phyloP scores from a whole-genome alignment of 495 filamentous ascomycete genomes.

The Podospora fimiseda region DNA sequence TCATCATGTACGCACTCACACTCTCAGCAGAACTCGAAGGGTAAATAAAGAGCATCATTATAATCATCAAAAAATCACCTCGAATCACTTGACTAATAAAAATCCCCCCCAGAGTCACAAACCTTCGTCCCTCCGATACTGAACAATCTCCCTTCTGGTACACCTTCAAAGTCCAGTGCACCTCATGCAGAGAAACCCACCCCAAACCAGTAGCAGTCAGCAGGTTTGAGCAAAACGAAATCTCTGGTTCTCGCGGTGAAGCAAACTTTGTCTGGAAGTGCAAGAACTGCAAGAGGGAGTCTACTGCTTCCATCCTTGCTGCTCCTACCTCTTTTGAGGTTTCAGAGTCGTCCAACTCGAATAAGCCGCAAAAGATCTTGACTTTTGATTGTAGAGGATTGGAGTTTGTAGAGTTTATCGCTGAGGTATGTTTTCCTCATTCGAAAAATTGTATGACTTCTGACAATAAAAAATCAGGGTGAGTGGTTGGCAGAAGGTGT shows the following conservation, averaged over 20 bases:
- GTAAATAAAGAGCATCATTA: too few species aligned
- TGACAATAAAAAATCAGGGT: conserved; percentile 46
- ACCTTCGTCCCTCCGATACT: conserved; percentile 78
- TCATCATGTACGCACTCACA: conserved; percentile 66
- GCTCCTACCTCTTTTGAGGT: conserved; percentile 60
- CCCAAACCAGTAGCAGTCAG: conserved; percentile 81
- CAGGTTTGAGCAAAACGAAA: conserved; percentile 80
- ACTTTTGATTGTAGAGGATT: conserved; percentile 90
- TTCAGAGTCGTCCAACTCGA: conserved; percentile 57
- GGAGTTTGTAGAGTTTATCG: conserved; percentile 83
- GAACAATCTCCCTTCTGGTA: conserved; percentile 80
- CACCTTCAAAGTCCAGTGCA: conserved; percentile 95
- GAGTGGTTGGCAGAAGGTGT: conserved; percentile 80
- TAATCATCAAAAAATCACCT: background rate
- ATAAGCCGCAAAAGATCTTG: conserved; percentile 69
- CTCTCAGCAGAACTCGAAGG: conserved; percentile 76
- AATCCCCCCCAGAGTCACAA: conserved; percentile 72
- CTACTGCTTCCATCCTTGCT: conserved; percentile 59
- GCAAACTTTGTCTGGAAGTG: conserved; percentile 98
- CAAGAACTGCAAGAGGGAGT: conserved; percentile 73
- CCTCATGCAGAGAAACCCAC: conserved; percentile 85
- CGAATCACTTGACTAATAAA: background rate
- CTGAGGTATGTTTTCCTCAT: conserved; percentile 55
- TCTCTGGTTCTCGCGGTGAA: conserved; percentile 85
- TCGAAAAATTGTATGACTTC: background rate